These are phyloP conservation scores for Fusarium sacchari DNA, from an alignment of 2,329 filamentous ascomycete genomes.

Conservation along the genomic window DNA sequence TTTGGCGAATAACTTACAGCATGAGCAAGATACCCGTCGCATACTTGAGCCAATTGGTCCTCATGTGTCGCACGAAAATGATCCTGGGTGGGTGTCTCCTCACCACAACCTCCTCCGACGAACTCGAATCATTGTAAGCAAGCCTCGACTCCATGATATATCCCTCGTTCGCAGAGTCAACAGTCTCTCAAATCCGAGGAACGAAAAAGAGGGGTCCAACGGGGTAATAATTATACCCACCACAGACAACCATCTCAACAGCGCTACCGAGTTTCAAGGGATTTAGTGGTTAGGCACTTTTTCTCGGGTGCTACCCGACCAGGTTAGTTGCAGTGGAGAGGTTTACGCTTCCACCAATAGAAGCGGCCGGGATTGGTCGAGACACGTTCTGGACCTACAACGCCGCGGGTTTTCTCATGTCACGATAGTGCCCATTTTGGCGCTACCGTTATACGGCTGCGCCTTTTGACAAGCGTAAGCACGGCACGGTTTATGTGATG, in stretches of 20 bases:
- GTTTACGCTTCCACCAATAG: neutral
- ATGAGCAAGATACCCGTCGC: neutral
- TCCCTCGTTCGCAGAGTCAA: neutral
- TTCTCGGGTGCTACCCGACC: neutral
- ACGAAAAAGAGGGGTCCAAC: constrained; percentile 1
- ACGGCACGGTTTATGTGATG: neutral
- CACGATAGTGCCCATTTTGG: constrained; percentile 1
- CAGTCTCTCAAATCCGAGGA: neutral
- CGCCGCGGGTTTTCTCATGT: neutral
- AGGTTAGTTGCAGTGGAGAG: neutral
- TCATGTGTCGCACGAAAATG: neutral
- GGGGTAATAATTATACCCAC: neutral
- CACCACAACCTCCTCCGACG: neutral
- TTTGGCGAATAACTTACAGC: neutral
- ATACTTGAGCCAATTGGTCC: constrained; percentile 5
- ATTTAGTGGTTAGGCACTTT: neutral
- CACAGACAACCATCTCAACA: neutral
- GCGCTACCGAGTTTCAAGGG: neutral
- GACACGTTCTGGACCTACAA: neutral
- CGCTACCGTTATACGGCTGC: neutral
- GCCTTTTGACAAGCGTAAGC: neutral
- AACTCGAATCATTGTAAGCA: neutral
- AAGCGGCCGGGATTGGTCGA: neutral
- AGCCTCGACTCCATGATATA: neutral
- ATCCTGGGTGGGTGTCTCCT: neutral